phyloP scores from a whole-genome alignment of 2,329 filamentous ascomycete genomes.

The Penicillium sp. region DNA sequence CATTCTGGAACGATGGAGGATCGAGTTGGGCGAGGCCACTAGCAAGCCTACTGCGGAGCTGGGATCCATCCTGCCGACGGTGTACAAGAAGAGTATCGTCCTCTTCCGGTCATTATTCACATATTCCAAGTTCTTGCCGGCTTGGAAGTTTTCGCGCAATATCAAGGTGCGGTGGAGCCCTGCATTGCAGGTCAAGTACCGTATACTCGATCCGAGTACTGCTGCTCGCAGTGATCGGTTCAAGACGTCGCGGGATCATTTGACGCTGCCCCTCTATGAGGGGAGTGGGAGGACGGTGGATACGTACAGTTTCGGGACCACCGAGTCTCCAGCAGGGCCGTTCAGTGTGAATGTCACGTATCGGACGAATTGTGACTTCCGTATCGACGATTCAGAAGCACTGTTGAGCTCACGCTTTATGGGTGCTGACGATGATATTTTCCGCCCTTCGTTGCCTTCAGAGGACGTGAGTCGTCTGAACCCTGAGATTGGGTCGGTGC shows the following conservation, averaged over 20 bases:
- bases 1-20: conserved; percentile 86
- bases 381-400: conserved; percentile 88
- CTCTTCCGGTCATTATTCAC: conserved; percentile 89
- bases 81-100: conserved; percentile 97
- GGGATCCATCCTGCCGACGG: conserved; percentile 72
- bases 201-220: conserved; percentile 69
- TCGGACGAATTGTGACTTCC: conserved; percentile 86
- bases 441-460: conserved; percentile 75
- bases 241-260: conserved; percentile 62
- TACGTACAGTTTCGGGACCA: conserved; percentile 79
- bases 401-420: conserved; percentile 91
- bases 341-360: conserved; percentile 83
- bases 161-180: conserved; percentile 71
- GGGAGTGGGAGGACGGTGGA: conserved; percentile 69
- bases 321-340: conserved; percentile 84
- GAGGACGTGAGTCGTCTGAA: conserved; percentile 47
- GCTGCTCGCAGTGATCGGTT: conserved; percentile 58
- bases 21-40: conserved; percentile 74
- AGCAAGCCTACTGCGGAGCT: conserved; percentile 62
- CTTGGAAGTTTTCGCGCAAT: conserved; percentile 80
- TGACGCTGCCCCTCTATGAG: conserved; percentile 73
- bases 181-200: conserved; percentile 76
- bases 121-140: conserved; percentile 79
- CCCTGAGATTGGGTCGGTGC: conserved; percentile 75
- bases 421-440: conserved; percentile 86